Evolutionary conservation across 2,329 filamentous ascomycete genomes (phyloP).

Genomic region (Alternaria alternata): DNA sequence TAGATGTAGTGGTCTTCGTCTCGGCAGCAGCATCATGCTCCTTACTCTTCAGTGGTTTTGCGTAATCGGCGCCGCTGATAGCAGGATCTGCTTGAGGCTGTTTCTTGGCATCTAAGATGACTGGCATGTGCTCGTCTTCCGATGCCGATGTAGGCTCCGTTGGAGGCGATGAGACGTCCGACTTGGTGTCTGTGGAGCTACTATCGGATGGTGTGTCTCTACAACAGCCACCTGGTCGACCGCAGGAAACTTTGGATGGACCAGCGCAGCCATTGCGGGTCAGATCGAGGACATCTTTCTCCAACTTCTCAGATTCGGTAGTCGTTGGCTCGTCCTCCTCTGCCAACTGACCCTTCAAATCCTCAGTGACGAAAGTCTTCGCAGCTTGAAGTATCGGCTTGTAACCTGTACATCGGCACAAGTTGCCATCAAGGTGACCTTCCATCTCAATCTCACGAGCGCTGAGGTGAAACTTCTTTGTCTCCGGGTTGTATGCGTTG

Average conservation of each 20-base stretch:
- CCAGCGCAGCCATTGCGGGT: slow-evolving; percentile 34
- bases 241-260: slow-evolving; percentile 43
- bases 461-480: slow-evolving; percentile 44
- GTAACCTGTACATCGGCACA: slow-evolving; percentile 94
- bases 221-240: slow-evolving; percentile 50
- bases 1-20: slow-evolving; percentile 58
- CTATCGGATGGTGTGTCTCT: slow-evolving; percentile 43
- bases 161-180: slow-evolving; percentile 35
- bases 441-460: slow-evolving; percentile 50
- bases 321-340: slow-evolving; percentile 62
- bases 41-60: slow-evolving; percentile 48
- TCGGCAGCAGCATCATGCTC: slow-evolving; percentile 48
- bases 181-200: slow-evolving; percentile 40
- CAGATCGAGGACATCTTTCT: slow-evolving; percentile 38
- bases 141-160: slow-evolving; percentile 38
- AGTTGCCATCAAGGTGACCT: slow-evolving; percentile 82
- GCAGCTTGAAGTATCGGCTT: slow-evolving; percentile 91
- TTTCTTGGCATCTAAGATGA: slow-evolving; percentile 32
- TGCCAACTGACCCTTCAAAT: slow-evolving; percentile 56
- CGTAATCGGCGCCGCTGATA: slow-evolving; percentile 44
- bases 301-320: slow-evolving; percentile 29
- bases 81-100: slow-evolving; percentile 29
- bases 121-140: slow-evolving; percentile 40
- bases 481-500: slow-evolving; percentile 62
- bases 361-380: slow-evolving; percentile 77